Percentiles rank a stretch among this genome's conserved stretches.
Evolutionary conservation across 192 early-diverging fungal genomes (phyloP).

Genomic region (Diversispora epigaea): DNA sequence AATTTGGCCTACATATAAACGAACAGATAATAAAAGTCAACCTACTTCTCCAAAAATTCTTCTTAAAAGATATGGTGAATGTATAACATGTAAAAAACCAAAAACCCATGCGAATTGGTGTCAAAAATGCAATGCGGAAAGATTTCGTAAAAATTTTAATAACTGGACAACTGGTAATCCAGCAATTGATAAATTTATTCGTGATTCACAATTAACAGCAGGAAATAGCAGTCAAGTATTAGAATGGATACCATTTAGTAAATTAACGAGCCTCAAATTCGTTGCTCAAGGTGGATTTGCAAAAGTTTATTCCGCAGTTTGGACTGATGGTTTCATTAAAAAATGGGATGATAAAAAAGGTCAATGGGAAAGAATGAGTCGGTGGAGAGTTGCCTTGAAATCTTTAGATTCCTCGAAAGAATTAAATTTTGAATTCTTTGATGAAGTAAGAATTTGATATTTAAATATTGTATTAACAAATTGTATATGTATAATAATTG

Average conservation of each 20-base stretch:
- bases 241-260: conserved; percentile 24
- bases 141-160: conserved; percentile 8
- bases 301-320: conserved; percentile 10
- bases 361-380: not conserved
- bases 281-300: conserved; percentile 21
- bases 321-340: not conserved
- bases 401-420: not conserved
- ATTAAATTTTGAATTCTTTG: not conserved
- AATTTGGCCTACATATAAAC: too few species aligned
- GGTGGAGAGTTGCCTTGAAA: conserved; percentile 15
- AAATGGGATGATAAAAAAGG: not conserved
- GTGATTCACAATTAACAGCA: conserved; percentile 5
- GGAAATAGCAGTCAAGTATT: not conserved
- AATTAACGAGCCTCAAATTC: conserved; percentile 20
- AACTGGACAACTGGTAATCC: conserved; percentile 22
- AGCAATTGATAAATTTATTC: conserved; percentile 15
- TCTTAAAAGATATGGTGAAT: not conserved
- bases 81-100: not conserved
- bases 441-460: too few species aligned
- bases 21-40: too few species aligned
- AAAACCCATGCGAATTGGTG: conserved; percentile 11
- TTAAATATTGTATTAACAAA: not conserved
- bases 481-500: not conserved
- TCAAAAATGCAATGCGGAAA: conserved; percentile 4
- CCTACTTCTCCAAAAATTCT: too few species aligned